Conservation (phyloP, 345 rosid species). For the Citrus australasica region DNA sequence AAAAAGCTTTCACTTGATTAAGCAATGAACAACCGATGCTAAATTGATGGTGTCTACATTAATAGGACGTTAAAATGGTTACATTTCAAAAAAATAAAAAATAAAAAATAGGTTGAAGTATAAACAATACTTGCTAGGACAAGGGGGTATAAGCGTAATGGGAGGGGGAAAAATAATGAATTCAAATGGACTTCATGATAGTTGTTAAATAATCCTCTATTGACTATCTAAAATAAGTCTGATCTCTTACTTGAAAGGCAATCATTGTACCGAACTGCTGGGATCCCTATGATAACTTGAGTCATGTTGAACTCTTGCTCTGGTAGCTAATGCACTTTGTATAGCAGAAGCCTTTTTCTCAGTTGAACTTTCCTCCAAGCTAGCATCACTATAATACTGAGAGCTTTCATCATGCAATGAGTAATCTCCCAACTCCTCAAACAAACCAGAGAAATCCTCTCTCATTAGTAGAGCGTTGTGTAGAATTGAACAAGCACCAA, state of each 20-base stretch:
- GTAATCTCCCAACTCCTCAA: slow-evolving; percentile 28
- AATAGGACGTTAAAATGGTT: not conserved
- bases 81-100: not conserved
- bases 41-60: slow-evolving; percentile 1
- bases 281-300: slow-evolving; percentile 11
- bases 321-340: slow-evolving; percentile 41
- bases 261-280: not conserved
- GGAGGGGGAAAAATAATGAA: not conserved
- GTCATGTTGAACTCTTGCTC: slow-evolving; percentile 20
- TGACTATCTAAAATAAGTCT: slow-evolving; percentile 18
- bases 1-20: not conserved
- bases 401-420: slow-evolving; percentile 19
- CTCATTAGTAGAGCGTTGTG: slow-evolving; percentile 60
- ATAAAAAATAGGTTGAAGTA: not conserved
- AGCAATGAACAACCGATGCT: not conserved
- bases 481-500: slow-evolving; percentile 63
- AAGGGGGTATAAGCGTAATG: not conserved
- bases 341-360: slow-evolving; percentile 28
- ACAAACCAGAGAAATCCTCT: slow-evolving; percentile 56
- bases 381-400: slow-evolving; percentile 11
- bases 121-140: not conserved
- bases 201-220: slow-evolving; percentile 14
- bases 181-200: slow-evolving; percentile 1
- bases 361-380: slow-evolving; percentile 20
- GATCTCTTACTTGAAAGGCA: slow-evolving; percentile 6